Evolutionary conservation across 2,329 filamentous ascomycete species (phyloP).

Genomic region (Hypoxylon sp.): DNA sequence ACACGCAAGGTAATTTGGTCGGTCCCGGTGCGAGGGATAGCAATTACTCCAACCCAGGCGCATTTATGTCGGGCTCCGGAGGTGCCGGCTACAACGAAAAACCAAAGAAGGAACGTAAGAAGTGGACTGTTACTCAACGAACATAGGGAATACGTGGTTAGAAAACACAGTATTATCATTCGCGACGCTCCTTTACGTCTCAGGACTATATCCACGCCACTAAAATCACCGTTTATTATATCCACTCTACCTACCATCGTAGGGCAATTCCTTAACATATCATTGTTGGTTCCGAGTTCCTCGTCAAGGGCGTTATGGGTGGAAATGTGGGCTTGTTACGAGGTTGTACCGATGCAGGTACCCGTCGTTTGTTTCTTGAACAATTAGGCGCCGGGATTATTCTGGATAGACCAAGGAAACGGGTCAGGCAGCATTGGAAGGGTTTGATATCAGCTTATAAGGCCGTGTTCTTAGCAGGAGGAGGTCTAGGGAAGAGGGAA

Average conservation of each 20-base stretch:
- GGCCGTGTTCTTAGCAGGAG: slow-evolving; percentile 16
- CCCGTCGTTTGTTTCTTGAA: slow-evolving; percentile 38
- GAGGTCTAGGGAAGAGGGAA: slow-evolving; percentile 19
- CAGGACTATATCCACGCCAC: slow-evolving; percentile 10
- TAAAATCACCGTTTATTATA: slow-evolving; percentile 14
- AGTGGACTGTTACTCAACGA: slow-evolving; percentile 59
- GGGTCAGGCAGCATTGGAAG: slow-evolving; percentile 40
- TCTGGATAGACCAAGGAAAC: slow-evolving; percentile 42
- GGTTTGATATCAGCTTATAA: slow-evolving; percentile 41
- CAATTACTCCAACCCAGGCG: slow-evolving; percentile 53
- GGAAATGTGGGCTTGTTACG: slow-evolving; percentile 32
- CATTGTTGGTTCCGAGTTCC: slow-evolving; percentile 34
- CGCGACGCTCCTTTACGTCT: slow-evolving; percentile 31
- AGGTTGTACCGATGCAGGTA: slow-evolving; percentile 35
- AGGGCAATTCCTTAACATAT: slow-evolving; percentile 37
- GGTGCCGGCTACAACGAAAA: slow-evolving; percentile 54
- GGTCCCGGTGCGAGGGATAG: slow-evolving; percentile 50
- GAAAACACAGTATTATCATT: slow-evolving; percentile 20
- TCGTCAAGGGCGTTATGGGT: slow-evolving; percentile 39
- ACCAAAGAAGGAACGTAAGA: slow-evolving; percentile 62
- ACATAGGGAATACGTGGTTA: not conserved
- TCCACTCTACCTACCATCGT: slow-evolving; percentile 31
- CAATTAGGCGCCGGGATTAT: slow-evolving; percentile 35
- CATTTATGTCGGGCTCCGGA: slow-evolving; percentile 57
- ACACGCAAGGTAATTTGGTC: slow-evolving; percentile 53